A percentile compares a stretch with the other conserved stretches of the same genome.
Conservation (phyloP, 768 basidiomycete genomes). For the Neoboletus brunneissimus region DNA sequence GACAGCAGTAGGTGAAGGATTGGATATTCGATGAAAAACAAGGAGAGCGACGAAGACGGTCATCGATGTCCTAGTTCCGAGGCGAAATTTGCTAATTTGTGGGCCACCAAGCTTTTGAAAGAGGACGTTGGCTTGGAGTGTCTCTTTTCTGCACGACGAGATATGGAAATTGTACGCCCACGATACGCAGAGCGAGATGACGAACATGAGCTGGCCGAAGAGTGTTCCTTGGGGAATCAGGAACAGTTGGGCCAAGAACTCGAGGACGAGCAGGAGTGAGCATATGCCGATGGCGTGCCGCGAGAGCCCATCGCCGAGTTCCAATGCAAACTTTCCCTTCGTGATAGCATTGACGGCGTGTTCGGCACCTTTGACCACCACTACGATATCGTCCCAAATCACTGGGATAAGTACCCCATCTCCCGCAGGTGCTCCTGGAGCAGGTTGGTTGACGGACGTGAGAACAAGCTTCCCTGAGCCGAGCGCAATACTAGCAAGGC, state of each 20-base stretch:
- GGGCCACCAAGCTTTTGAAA: conserved; percentile 17
- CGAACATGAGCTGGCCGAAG: conserved; percentile 37
- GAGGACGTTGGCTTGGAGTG: conserved; percentile 21
- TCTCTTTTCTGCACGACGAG: conserved; percentile 29
- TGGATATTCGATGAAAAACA: conserved; percentile 3
- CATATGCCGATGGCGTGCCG: conserved; percentile 20
- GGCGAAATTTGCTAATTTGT: conserved; percentile 3
- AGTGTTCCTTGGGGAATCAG: conserved; percentile 32
- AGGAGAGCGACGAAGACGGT: conserved; percentile 15
- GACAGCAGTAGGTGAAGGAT: conserved; percentile 1
- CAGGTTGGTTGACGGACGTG: conserved; percentile 9
- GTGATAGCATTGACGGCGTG: conserved; percentile 28
- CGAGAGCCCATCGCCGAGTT: neutral
- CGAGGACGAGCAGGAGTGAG: conserved; percentile 26
- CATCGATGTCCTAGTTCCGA: conserved; percentile 19
- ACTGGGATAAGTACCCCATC: conserved; percentile 25
- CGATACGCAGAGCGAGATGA: conserved; percentile 31
- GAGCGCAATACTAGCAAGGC: conserved; percentile 25
- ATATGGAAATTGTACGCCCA: conserved; percentile 33
- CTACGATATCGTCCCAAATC: conserved; percentile 14
- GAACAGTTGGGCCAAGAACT: conserved; percentile 32
- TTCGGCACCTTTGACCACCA: conserved; percentile 32
- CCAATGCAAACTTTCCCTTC: conserved; percentile 24
- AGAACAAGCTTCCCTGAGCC: conserved; percentile 25
- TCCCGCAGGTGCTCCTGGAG: conserved; percentile 18